These are phyloP conservation scores for Fusarium bactridioides DNA, from an alignment of 2,329 filamentous ascomycete species.

Conservation along the genomic window DNA sequence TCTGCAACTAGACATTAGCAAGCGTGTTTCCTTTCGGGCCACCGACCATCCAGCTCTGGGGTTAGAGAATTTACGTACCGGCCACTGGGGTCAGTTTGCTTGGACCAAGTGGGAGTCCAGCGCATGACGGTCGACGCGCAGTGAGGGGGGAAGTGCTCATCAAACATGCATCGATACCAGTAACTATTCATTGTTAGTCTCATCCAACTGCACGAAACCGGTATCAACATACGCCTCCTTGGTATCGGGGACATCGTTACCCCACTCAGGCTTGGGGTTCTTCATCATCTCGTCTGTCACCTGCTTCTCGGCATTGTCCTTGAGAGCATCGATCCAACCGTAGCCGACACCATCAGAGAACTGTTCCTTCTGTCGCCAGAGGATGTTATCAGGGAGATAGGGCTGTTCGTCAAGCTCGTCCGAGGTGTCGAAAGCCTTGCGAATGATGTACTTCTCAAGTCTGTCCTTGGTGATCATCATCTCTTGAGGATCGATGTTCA, in stretches of 20 bases:
- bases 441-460: constrained; percentile 97
- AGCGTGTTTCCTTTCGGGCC: neutral
- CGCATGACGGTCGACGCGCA: constrained; percentile 94
- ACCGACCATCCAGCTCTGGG: neutral
- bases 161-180: constrained; percentile 99
- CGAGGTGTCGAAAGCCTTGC: constrained; percentile 94
- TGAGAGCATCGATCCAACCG: constrained; percentile 97
- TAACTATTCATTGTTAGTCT: constrained; percentile 62
- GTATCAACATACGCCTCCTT: constrained; percentile 81
- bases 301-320: constrained; percentile 88
- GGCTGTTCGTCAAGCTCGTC: constrained; percentile 82
- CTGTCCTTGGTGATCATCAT: constrained; percentile 93
- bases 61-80: constrained; percentile 59
- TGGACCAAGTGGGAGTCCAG: constrained; percentile 97
- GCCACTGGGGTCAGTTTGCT: constrained; percentile 95
- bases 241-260: constrained; percentile 87
- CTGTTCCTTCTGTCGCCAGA: constrained; percentile 99
- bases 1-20: constrained; percentile 53
- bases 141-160: constrained; percentile 94
- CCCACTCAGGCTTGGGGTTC: constrained; percentile 98
- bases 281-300: constrained; percentile 98
- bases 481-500: constrained; percentile 93
- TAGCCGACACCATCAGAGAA: constrained; percentile 99
- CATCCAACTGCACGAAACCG: neutral
- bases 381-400: constrained; percentile 94